Conservation (phyloP, 768 basidiomycete species). For the Leucocoprinus sp. region DNA sequence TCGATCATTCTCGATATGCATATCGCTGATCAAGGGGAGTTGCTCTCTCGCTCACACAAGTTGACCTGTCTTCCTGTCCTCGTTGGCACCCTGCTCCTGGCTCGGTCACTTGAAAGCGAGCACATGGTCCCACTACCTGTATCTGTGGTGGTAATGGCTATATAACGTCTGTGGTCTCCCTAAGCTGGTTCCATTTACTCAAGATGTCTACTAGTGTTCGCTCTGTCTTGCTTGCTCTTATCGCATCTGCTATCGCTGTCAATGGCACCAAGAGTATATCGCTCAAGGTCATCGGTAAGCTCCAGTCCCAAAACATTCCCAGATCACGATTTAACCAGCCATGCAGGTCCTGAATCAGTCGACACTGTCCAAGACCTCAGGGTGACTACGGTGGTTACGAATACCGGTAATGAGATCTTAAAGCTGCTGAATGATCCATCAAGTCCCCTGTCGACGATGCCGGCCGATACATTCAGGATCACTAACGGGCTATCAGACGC, state of each 20-base stretch:
- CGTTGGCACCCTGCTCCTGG: background rate
- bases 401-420: constrained; percentile 39
- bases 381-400: constrained; percentile 33
- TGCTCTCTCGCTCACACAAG: background rate
- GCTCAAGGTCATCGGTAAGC: constrained; percentile 5
- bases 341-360: constrained; percentile 26
- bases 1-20: constrained; percentile 2
- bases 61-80: background rate
- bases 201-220: constrained; percentile 8
- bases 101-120: background rate
- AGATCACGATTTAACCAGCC: background rate
- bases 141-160: background rate
- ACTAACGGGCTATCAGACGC: constrained; percentile 22
- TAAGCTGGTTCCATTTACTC: background rate
- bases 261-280: constrained; percentile 7
- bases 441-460: constrained; percentile 29
- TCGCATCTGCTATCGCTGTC: constrained; percentile 3
- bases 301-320: too few relatives aligned
- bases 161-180: background rate
- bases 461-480: constrained; percentile 36
- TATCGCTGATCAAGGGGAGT: background rate
- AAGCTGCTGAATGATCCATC: constrained; percentile 39
- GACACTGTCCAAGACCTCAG: constrained; percentile 29
- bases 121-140: constrained; percentile 6
- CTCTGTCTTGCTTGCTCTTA: constrained; percentile 2